Evolutionary conservation across 2,329 filamentous ascomycete species (phyloP).

Genomic region (Zymoseptoria pseudotritici): DNA sequence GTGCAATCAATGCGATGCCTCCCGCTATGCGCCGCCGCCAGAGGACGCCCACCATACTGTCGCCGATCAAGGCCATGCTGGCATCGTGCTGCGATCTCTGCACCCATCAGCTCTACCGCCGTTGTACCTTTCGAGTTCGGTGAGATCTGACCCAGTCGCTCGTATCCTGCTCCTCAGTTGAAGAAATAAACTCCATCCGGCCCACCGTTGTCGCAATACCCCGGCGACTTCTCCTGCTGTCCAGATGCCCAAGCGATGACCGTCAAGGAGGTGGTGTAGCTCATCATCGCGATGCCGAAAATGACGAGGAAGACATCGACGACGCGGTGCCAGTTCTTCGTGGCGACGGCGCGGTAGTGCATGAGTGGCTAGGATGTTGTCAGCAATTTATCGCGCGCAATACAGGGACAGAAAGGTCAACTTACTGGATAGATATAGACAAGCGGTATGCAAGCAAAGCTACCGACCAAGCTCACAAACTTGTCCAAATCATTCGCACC

Average conservation of each 20-base stretch:
- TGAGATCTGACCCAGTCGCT: not conserved
- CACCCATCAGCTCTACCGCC: not conserved
- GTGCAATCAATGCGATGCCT: not conserved
- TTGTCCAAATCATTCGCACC: conserved; percentile 93
- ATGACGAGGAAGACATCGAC: conserved; percentile 70
- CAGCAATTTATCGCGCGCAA: too few species aligned
- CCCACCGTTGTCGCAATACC: conserved; percentile 51
- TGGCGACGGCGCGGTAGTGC: conserved; percentile 75
- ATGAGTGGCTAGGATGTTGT: conserved; percentile 64
- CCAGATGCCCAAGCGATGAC: conserved; percentile 75
- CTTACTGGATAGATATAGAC: conserved; percentile 97
- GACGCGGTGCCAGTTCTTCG: conserved; percentile 56
- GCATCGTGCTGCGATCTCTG: not conserved
- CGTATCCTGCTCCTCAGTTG: not conserved
- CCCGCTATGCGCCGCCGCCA: not conserved
- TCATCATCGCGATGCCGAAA: conserved; percentile 81
- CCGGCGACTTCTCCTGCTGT: conserved; percentile 43
- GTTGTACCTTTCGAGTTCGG: not conserved
- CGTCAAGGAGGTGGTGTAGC: conserved; percentile 83
- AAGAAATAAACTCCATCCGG: not conserved
- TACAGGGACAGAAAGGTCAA: conserved; percentile 25
- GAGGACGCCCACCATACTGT: not conserved
- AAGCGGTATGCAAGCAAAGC: conserved; percentile 93
- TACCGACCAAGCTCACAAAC: conserved; percentile 91
- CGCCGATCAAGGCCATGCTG: too few species aligned